Conservation (phyloP, 1,139 yeast species). For the Debaryomyces sp. region DNA sequence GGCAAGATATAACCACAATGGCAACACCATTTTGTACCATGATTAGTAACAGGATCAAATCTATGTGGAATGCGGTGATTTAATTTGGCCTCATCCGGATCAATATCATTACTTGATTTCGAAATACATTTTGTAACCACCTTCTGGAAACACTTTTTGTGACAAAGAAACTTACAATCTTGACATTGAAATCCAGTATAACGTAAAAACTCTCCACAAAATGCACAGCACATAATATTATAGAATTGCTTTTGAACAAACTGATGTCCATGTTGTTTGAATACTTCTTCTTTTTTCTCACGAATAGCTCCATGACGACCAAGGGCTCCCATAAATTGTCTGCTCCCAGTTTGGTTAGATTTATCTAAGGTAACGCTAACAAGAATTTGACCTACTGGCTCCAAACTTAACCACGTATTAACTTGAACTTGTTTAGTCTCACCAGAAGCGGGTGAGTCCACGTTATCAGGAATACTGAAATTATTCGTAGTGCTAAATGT, state of each 20-base stretch:
- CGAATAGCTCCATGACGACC: conserved; percentile 99
- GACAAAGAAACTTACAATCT: conserved; percentile 93
- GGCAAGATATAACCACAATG: conserved; percentile 97
- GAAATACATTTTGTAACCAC: conserved; percentile 96
- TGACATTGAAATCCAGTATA: conserved; percentile 96
- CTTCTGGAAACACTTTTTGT: conserved; percentile 89
- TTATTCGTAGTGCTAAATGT: not conserved
- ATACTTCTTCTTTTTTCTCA: conserved; percentile 91
- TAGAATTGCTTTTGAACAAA: conserved; percentile 95
- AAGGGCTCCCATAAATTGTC: conserved; percentile 66
- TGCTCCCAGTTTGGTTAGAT: conserved; percentile 51
- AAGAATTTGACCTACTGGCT: conserved; percentile 90
- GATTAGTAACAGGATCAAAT: conserved; percentile 85
- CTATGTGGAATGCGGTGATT: conserved; percentile 97
- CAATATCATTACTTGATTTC: conserved; percentile 81
- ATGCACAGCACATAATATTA: conserved; percentile 95
- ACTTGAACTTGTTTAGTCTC: conserved; percentile 32
- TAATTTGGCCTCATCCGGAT: conserved; percentile 80
- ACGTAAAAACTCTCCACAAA: conserved; percentile 92
- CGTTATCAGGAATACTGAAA: not conserved
- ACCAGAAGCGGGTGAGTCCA: conserved; percentile 8
- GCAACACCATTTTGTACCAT: conserved; percentile 99
- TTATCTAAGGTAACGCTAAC: conserved; percentile 80
- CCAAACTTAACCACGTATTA: conserved; percentile 89
- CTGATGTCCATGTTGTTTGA: conserved; percentile 96